Conservation (phyloP, 2,329 filamentous ascomycete genomes). For the Penicillium aurantiogriseum region DNA sequence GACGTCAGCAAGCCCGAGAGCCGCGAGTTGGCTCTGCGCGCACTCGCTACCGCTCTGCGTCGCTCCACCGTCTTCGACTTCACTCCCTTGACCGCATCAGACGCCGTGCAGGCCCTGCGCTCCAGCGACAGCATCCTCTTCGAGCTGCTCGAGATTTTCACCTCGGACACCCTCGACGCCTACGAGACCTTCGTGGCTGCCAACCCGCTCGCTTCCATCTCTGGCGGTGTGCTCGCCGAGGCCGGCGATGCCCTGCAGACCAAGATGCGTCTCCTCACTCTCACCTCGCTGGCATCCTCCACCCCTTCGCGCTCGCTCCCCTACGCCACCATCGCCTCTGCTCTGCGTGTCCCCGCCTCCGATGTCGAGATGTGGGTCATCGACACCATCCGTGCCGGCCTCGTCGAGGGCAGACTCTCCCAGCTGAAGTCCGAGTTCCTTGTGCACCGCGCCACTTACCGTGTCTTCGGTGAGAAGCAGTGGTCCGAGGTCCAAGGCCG, state of each 20-base stretch:
- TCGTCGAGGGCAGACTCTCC: conserved; percentile 94
- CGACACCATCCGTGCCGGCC: conserved; percentile 90
- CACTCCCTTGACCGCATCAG: conserved; percentile 66
- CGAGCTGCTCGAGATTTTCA: conserved; percentile 93
- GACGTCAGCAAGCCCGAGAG: conserved; percentile 55
- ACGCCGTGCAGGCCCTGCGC: conserved; percentile 80
- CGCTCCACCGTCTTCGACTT: conserved; percentile 69
- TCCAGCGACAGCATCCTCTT: conserved; percentile 82
- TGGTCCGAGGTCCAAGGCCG: conserved; percentile 92
- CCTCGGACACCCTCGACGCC: conserved; percentile 89
- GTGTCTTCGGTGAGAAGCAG: conserved; percentile 96
- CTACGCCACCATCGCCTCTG: conserved; percentile 79
- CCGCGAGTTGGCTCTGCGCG: conserved; percentile 60
- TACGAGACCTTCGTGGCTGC: conserved; percentile 88
- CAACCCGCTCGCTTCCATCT: conserved; percentile 57
- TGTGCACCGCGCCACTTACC: conserved; percentile 93
- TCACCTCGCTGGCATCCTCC: conserved; percentile 82
- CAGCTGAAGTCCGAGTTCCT: conserved; percentile 92
- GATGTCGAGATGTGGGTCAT: conserved; percentile 99
- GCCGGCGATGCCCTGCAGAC: conserved; percentile 75
- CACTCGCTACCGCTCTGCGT: conserved; percentile 65
- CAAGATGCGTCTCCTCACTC: conserved; percentile 94
- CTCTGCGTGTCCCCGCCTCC: conserved; percentile 75
- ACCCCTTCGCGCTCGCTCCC: conserved; percentile 82
- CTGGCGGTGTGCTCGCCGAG: conserved; percentile 78